phyloP scores from a whole-genome alignment of 108 stramenopile species.

The Parietichytrium sp. region DNA sequence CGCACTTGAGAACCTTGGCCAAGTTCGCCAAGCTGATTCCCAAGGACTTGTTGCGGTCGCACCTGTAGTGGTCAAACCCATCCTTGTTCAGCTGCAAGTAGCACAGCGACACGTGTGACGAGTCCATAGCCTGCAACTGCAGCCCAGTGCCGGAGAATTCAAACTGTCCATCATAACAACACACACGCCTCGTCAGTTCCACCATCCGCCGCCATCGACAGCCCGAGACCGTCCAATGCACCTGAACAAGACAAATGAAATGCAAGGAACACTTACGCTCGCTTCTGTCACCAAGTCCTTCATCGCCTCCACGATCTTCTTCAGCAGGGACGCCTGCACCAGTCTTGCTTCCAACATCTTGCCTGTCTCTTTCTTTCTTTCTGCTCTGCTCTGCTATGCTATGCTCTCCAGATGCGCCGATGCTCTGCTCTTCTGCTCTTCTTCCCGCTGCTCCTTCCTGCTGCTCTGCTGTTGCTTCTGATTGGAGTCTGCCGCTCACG shows the following conservation, averaged over 20 bases:
- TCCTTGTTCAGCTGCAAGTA: conserved; percentile 71
- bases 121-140: conserved; percentile 96
- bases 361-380: too few species aligned
- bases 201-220: too few species aligned
- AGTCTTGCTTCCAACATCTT: conserved; percentile 97
- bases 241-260: neutral
- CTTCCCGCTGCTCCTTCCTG: too few species aligned
- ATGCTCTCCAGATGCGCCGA: too few species aligned
- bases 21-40: conserved; percentile 92
- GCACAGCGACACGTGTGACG: conserved; percentile 92
- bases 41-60: conserved; percentile 83
- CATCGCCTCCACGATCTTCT: conserved; percentile 93
- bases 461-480: too few species aligned
- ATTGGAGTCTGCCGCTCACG: too few species aligned
- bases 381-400: too few species aligned
- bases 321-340: conserved; percentile 82
- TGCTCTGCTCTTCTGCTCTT: too few species aligned
- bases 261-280: conserved; percentile 55
- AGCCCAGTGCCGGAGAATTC: conserved; percentile 51
- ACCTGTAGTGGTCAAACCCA: conserved; percentile 93
- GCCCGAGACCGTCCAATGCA: neutral
- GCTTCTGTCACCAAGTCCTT: conserved; percentile 91
- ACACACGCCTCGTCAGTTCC: too few species aligned
- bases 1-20: conserved; percentile 97
- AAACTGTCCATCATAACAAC: neutral